Base-by-base conservation (phyloP, 2,329 filamentous ascomycete species). In the Emmonsia crescens region DNA sequence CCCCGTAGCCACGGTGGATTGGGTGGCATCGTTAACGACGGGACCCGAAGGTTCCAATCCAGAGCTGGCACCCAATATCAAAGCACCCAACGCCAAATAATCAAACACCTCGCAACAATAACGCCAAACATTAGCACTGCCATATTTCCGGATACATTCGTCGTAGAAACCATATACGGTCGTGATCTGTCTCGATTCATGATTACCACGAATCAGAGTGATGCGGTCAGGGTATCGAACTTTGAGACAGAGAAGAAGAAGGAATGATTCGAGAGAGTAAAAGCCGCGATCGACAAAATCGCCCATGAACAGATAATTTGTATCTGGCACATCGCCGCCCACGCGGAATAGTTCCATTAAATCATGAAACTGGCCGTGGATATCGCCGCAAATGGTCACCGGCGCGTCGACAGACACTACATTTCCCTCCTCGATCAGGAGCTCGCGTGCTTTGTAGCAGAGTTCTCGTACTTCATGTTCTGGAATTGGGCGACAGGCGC, bases 81-180 rank as follows among this genome's bases (percentile, higher is more conserved):
- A 93, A 65, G 97, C 95, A 69, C 90, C 96, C 63, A 99, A 80
- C 9, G 93, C 96, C 66, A 99, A 82, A 76, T 96, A 99, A 78
- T 99, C 94, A 77, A 99, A 99, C 91, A 99, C 96, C 78, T 99
- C 94, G 67, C 94, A 99, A 74, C 99, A 99, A 76, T 97, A 94
- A 76, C 99, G 94, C 94, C 94, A 99, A 27, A 99, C 94, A 70
- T 94, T 96, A 65, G 94, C 91, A 73, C 96, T 97, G 73, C 94
- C 94, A 76, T 99, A 99, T 78, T 99, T 99, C 68, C 94, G 87
- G 29, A 89, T 91, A 77, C 94, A 99, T 74, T 99, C 94, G 27
- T 94, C 97, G 74, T 99, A 99, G 78, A 99, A 99, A 61, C 94
- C 94, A 76, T 99, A 99, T 36, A 93, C 96, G 76, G 99, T 94